phyloP scores from a whole-genome alignment of 2,329 filamentous ascomycete genomes.

The Aspergillus udagawae region DNA sequence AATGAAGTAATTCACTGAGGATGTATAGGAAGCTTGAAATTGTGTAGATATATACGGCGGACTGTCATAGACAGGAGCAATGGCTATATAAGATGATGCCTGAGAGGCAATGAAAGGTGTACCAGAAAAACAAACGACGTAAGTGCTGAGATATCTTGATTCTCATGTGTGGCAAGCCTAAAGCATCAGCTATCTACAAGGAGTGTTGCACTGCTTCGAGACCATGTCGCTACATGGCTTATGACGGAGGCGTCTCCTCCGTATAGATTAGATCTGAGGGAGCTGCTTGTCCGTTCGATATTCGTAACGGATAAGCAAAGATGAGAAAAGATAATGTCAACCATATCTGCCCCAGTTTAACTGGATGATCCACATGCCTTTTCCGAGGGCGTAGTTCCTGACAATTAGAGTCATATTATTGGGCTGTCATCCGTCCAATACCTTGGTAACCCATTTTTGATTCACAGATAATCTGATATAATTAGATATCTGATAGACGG shows the following conservation, averaged over 20 bases:
- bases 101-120: neutral
- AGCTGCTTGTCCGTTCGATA: conserved; percentile 6
- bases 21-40: neutral
- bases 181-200: conserved; percentile 10
- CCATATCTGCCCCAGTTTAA: conserved; percentile 14
- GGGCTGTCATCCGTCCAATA: neutral
- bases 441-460: neutral
- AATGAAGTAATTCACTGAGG: neutral
- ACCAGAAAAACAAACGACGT: neutral
- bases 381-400: neutral
- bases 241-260: conserved; percentile 1
- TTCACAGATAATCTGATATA: neutral
- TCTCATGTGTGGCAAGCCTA: neutral
- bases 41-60: neutral
- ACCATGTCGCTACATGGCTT: neutral
- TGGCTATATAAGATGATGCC: neutral
- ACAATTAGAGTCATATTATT: neutral
- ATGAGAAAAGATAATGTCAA: conserved; percentile 4
- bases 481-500: neutral
- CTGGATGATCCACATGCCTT: conserved; percentile 8
- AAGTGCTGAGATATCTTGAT: neutral
- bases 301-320: conserved; percentile 7
- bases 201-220: neutral
- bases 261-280: conserved; percentile 7
- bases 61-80: neutral